phyloP scores from a whole-genome alignment of 139 green algal species.

The Eudorina sp. region DNA sequence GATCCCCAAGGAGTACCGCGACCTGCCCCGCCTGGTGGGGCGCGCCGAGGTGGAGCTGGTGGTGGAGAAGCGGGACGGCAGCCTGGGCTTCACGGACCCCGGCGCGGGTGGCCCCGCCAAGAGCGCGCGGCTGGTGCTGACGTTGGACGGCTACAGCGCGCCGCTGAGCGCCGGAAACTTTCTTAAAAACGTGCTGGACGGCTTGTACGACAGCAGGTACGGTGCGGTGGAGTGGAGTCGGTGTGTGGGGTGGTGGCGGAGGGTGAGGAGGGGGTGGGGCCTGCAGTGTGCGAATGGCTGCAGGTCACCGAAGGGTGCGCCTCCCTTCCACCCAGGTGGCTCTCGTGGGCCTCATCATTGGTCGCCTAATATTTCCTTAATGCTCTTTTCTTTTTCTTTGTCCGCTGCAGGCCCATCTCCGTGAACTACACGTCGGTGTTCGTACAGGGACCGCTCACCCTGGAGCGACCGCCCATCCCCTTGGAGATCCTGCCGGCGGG shows the following conservation, averaged over 20 bases:
- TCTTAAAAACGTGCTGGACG: slow-evolving; percentile 77
- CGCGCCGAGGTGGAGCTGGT: slow-evolving; percentile 56
- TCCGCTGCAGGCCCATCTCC: slow-evolving; percentile 42
- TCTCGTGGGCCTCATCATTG: no score
- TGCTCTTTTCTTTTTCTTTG: not conserved
- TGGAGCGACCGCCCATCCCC: slow-evolving; percentile 64
- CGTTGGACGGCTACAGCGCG: slow-evolving; percentile 88
- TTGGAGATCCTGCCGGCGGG: slow-evolving; percentile 84
- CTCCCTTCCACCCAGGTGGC: no score
- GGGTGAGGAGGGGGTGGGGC: no score
- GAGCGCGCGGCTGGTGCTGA: slow-evolving; percentile 59
- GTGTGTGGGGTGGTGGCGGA: no score
- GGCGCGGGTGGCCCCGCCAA: slow-evolving; percentile 53
- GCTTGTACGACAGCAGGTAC: slow-evolving; percentile 74
- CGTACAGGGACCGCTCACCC: not conserved
- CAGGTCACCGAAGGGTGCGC: no score
- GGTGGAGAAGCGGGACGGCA: slow-evolving; percentile 67
- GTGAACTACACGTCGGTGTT: slow-evolving; percentile 57
- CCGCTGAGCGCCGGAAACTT: slow-evolving; percentile 88
- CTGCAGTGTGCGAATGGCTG: no score
- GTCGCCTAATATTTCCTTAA: no score
- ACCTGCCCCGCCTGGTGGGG: slow-evolving; percentile 69
- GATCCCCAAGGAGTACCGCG: slow-evolving; percentile 66
- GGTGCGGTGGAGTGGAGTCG: no score
- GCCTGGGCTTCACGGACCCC: slow-evolving; percentile 62